These are phyloP conservation scores for Magnusiomyces tetraspermus DNA, from an alignment of 1,139 yeast species.

Conservation along the genomic window DNA sequence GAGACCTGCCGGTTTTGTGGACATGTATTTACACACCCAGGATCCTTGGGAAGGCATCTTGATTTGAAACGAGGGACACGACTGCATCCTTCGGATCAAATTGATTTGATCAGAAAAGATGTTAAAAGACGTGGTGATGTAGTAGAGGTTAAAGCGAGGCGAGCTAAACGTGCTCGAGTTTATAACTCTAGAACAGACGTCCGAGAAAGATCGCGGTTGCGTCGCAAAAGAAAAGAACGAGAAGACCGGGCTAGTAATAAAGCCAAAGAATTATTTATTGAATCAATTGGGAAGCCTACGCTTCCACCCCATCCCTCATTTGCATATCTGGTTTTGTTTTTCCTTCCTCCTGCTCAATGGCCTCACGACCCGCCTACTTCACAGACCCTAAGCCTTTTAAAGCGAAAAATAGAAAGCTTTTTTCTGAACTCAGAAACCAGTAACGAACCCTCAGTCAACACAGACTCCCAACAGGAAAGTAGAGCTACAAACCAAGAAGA, in stretches of 20 bases:
- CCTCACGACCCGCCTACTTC: conserved; percentile 43
- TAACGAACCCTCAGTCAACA: background rate
- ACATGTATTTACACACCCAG: conserved; percentile 42
- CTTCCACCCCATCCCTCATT: conserved; percentile 39
- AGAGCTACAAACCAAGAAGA: background rate
- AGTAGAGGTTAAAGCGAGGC: conserved; percentile 34
- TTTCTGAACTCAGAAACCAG: background rate
- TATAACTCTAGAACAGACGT: conserved; percentile 42
- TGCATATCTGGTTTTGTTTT: conserved; percentile 40
- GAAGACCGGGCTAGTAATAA: conserved; percentile 31
- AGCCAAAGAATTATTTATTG: conserved; percentile 32
- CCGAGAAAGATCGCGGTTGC: conserved; percentile 33
- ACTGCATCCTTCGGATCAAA: conserved; percentile 38
- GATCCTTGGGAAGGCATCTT: conserved; percentile 44
- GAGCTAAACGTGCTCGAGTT: conserved; percentile 34
- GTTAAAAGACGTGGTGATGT: conserved; percentile 44
- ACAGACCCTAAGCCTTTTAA: conserved; percentile 33
- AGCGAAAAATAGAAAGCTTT: conserved; percentile 21
- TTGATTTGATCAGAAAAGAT: conserved; percentile 36
- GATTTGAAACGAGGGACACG: conserved; percentile 41
- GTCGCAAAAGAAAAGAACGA: conserved; percentile 35
- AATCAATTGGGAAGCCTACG: conserved; percentile 33
- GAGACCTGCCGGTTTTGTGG: conserved; percentile 42
- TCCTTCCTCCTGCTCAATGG: conserved; percentile 39
- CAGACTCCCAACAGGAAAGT: background rate